phyloP scores from a whole-genome alignment of 2,329 filamentous ascomycete species.

The Arthrobotrys megalospora region DNA sequence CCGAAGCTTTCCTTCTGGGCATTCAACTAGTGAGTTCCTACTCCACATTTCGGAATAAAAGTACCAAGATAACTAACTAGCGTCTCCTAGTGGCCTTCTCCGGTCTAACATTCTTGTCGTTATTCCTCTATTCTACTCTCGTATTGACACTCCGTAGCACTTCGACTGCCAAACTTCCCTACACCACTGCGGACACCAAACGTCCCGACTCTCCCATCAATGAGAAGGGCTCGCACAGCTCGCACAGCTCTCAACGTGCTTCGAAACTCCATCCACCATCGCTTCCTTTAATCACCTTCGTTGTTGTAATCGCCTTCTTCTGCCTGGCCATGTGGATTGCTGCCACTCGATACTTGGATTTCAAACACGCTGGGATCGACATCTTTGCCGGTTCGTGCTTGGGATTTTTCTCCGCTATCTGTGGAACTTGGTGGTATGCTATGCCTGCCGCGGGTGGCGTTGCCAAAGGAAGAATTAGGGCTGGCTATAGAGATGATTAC shows the following conservation, averaged over 20 bases:
- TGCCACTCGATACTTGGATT: constrained; percentile 53
- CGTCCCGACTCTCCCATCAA: constrained; percentile 9
- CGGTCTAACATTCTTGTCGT: constrained; percentile 85
- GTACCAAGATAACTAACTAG: constrained; percentile 65
- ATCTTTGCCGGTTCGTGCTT: constrained; percentile 46
- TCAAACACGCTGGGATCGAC: constrained; percentile 57
- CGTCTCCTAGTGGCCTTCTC: constrained; percentile 74
- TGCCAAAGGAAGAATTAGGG: constrained; percentile 52
- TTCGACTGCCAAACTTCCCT: constrained; percentile 48
- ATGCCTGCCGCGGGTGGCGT: constrained; percentile 56
- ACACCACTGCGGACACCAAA: constrained; percentile 21
- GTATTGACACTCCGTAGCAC: constrained; percentile 72
- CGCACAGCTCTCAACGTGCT: not conserved
- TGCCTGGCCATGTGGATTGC: constrained; percentile 57
- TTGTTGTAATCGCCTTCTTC: constrained; percentile 56
- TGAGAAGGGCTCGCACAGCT: not conserved
- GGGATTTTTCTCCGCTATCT: constrained; percentile 54
- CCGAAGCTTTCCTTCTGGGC: constrained; percentile 84
- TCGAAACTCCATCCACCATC: constrained; percentile 54
- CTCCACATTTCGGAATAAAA: constrained; percentile 25
- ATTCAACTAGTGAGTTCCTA: constrained; percentile 73
- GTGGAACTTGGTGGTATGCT: constrained; percentile 59
- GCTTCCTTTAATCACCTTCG: constrained; percentile 47
- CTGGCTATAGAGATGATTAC: constrained; percentile 38
- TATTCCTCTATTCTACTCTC: constrained; percentile 89